Base-by-base conservation (phyloP, 2,329 filamentous ascomycete species). In the Fusarium sublunatum region DNA sequence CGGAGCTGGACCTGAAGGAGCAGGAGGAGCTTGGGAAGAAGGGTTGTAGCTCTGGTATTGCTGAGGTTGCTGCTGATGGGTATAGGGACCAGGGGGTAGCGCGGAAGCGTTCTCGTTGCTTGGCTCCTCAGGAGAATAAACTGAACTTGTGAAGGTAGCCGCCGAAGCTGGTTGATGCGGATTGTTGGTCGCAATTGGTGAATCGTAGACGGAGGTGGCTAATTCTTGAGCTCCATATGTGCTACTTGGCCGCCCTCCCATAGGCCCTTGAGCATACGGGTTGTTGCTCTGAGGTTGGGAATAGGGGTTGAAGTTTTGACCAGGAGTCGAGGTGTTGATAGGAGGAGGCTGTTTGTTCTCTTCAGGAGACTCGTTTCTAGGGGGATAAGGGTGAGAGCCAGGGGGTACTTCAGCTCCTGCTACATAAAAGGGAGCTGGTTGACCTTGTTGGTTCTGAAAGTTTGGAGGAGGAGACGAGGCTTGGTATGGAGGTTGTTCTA, bases 191-290 rank as follows among this genome's bases (percentile, higher is more conserved):
- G 82, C 85, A 35, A 91, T 83, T 38, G 90, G 91, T 4, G 90
- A 91, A 74, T 93, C 90, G 71, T 93, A 93, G 9, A 86, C 86
- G 1, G 90, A 91, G 1, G 91, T 92, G 25, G 90, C 89, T 42
- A 94, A 81, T 77, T 94, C 91, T 76, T 93, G 91, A 1, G 91
- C 86, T 26, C 88, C 87, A 68, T 90, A 90, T 10, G 86, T 90
- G 74, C 87, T 89, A 70, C 88, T 85, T 4, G 87, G 88, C 13
- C 84, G 86, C 53, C 85, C 86, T 45, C 69, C 67, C 35, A 65
- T 62, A 56, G 76, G 78, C 51, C 75, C 81, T 74, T 74, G 82
- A 39, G 75, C 70, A 61, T 85, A 86, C 6, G 80, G 73, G 34
- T 67, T 69, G 40, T 63, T 53, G 41, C 54, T 60, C 46, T 73